Conservation (phyloP, 2,329 filamentous ascomycete genomes). For the Emmonsia crescens region DNA sequence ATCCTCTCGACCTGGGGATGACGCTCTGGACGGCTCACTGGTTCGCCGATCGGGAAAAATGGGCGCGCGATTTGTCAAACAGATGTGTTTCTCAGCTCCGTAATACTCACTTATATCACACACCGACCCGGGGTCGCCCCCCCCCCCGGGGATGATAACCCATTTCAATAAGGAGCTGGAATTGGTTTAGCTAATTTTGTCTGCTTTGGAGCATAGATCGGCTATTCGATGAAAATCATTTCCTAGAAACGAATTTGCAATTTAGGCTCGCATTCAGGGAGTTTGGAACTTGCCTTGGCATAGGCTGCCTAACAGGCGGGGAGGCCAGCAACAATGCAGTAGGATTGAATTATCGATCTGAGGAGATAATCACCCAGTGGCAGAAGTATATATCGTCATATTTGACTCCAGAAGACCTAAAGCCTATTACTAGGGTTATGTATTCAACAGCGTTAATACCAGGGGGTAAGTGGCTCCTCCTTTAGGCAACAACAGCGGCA, state of each 20-base stretch:
- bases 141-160: neutral
- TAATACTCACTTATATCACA: conserved; percentile 15
- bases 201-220: conserved; percentile 18
- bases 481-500: neutral
- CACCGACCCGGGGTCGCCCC: neutral
- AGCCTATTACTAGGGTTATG: conserved; percentile 48
- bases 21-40: conserved; percentile 48
- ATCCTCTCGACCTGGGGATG: conserved; percentile 50
- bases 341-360: conserved; percentile 23
- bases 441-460: conserved; percentile 46
- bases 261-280: conserved; percentile 44
- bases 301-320: conserved; percentile 29
- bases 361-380: conserved; percentile 29
- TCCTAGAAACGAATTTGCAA: conserved; percentile 25
- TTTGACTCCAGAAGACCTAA: conserved; percentile 34
- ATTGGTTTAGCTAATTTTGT: neutral
- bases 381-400: conserved; percentile 26
- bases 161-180: neutral
- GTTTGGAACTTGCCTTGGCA: conserved; percentile 43
- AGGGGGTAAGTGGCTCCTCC: conserved; percentile 37
- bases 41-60: conserved; percentile 36
- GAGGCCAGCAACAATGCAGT: conserved; percentile 25
- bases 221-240: conserved; percentile 26
- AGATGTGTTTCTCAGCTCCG: conserved; percentile 29
- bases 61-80: conserved; percentile 34